Conservation (phyloP, 1,139 yeast genomes). For the Candida tunisiensis region DNA sequence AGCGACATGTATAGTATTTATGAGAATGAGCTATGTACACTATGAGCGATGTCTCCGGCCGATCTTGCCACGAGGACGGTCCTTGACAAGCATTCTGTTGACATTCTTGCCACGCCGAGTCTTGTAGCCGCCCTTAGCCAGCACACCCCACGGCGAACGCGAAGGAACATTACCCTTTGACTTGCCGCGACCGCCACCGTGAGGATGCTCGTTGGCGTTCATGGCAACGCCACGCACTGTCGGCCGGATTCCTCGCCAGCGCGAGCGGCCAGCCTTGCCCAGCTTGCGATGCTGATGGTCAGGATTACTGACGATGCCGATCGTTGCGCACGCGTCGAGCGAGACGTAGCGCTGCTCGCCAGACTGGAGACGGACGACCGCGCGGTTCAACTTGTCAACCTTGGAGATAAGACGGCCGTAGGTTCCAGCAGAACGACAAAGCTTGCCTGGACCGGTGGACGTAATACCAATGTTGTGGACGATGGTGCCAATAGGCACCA, state of each 20-base stretch:
- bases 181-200: slow-evolving; percentile 99
- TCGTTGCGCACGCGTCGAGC: slow-evolving; percentile 78
- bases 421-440: slow-evolving; percentile 90
- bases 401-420: slow-evolving; percentile 81
- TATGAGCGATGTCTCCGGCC: too few relatives aligned
- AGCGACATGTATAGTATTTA: too few relatives aligned
- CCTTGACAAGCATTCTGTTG: slow-evolving; percentile 73
- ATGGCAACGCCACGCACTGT: slow-evolving; percentile 96
- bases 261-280: slow-evolving; percentile 95
- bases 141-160: slow-evolving; percentile 92
- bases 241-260: slow-evolving; percentile 90
- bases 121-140: slow-evolving; percentile 83
- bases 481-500: slow-evolving; percentile 89
- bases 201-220: slow-evolving; percentile 97
- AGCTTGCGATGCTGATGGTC: slow-evolving; percentile 80
- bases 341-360: slow-evolving; percentile 91
- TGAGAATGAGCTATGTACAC: too few relatives aligned
- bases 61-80: slow-evolving; percentile 24
- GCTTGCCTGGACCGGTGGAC: slow-evolving; percentile 68
- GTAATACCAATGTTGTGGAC: slow-evolving; percentile 78
- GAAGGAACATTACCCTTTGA: slow-evolving; percentile 90
- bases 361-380: slow-evolving; percentile 66
- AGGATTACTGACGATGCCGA: slow-evolving; percentile 88
- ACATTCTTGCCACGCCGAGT: slow-evolving; percentile 82
- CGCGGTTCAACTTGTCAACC: slow-evolving; percentile 51